Evolutionary conservation across 495 filamentous ascomycete species (phyloP).

Genomic region (Penicillium chermesinum): DNA sequence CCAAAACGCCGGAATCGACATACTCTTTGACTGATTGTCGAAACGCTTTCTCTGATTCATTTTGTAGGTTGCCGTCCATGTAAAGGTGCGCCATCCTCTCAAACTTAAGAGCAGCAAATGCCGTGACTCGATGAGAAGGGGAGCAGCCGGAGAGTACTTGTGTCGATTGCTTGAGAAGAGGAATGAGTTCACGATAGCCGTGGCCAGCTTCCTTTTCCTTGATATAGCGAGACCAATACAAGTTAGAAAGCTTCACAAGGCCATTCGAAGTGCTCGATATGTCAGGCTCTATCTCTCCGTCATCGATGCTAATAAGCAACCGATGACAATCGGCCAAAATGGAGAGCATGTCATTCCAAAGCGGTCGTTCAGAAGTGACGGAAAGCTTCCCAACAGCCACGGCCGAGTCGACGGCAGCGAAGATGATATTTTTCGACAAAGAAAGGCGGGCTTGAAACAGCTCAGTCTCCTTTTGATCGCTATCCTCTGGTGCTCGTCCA

Average conservation of each 20-base stretch:
- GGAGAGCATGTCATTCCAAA: slow-evolving; percentile 38
- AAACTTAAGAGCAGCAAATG: slow-evolving; percentile 48
- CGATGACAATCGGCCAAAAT: slow-evolving; percentile 36
- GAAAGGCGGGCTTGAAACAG: slow-evolving; percentile 28
- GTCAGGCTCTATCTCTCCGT: slow-evolving; percentile 19
- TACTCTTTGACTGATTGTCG: slow-evolving; percentile 42
- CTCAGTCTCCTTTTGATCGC: slow-evolving; percentile 27
- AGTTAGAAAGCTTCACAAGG: slow-evolving; percentile 61
- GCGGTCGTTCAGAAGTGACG: slow-evolving; percentile 32
- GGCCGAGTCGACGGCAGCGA: slow-evolving; percentile 39
- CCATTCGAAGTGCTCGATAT: slow-evolving; percentile 23
- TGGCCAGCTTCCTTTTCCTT: slow-evolving; percentile 42
- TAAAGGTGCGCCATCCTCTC: slow-evolving; percentile 49
- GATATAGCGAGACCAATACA: slow-evolving; percentile 66
- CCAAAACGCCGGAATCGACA: slow-evolving; percentile 40
- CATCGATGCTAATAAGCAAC: slow-evolving; percentile 35
- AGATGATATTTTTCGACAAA: slow-evolving; percentile 33
- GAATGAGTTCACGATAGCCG: slow-evolving; percentile 30
- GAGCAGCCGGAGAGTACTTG: slow-evolving; percentile 38
- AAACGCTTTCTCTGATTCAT: slow-evolving; percentile 38
- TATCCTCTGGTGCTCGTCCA: slow-evolving; percentile 28
- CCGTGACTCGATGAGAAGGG: slow-evolving; percentile 37
- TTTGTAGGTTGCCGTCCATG: slow-evolving; percentile 30
- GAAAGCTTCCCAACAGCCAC: slow-evolving; percentile 40
- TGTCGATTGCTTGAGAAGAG: slow-evolving; percentile 47